Evolutionary conservation across 2,329 filamentous ascomycete genomes (phyloP), one percentile per base, ranked within the genome.

Genomic region (Chaetothyriales sp.): DNA sequence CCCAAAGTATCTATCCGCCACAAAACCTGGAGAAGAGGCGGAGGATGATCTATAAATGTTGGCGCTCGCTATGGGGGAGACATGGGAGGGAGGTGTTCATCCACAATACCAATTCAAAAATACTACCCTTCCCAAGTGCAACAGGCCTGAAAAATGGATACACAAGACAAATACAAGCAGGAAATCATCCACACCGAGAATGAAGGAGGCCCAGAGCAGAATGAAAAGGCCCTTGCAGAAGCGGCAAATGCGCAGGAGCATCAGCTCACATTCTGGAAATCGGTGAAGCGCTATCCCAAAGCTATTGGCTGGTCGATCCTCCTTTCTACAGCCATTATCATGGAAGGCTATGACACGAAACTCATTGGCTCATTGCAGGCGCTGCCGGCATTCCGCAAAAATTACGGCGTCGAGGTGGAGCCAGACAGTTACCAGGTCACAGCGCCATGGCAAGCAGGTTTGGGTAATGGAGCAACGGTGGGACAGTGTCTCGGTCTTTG

Each of bases 391-490:
- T 72, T 71, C 58, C 69, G 67, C 50, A 56, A 56, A 44, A 71
- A 70, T 47, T 73, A 72, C 51, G 69, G 69, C 20, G 62, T 63
- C 50, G 48, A 53, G 51, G 45, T 63, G 49, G 25, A 59, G 5
- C 44, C 69, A 51, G 67, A 66, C 0, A 45, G 51, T 15, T 70
- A 65, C 0, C 66, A 64, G 20, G 64, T 81, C 18, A 70, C 73
- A 1, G 73, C 77, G 0, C 66, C 71, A 0, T 82, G 78, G 79
- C 77, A 81, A 61, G 73, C 74, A 0, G 77, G 71, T 0, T 59
- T 81, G 2, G 71, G 70, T 4, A 78, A 78, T 49, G 78, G 77
- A 22, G 74, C 75, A 50, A 50, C 20, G 18, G 28, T 47, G 2
- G 46, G 46, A 8, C 18, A 22, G 9, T 28, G 22, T 29, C 8